Base-by-base conservation (phyloP, 805 yeast species). In the Teunomyces stri region DNA sequence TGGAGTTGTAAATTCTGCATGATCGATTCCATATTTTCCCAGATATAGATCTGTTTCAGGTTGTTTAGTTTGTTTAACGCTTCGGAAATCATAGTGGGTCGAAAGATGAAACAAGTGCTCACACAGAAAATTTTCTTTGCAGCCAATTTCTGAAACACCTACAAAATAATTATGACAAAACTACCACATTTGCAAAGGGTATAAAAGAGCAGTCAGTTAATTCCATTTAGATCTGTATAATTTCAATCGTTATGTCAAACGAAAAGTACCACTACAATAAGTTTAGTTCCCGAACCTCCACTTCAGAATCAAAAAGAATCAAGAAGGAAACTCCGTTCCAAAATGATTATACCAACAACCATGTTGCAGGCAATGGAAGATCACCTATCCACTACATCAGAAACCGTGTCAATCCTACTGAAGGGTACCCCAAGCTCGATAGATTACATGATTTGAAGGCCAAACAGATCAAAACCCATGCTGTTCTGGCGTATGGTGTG, bases 401-500 rank as follows among this genome's bases (percentile, higher is more conserved):
- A 45, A 91, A 91, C 62, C 72, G 80, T 1, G 69, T 72, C 29
- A 78, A 80, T 47, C 84, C 91, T 1, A 80, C 85, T 1, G 85
- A 80, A 45, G 97, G 97, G 2, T 91, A 91, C 54, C 97, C 97
- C 2, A 87, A 87, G 59, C 71, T 91, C 13, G 87, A 84, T 54
- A 76, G 74, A 54, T 67, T 91, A 29, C 83, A 85, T 52, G 75
- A 76, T 34, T 69, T 89, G 56, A 91, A 91, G 57, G 74, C 71
- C 44, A 64, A 69, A 42, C 92, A 88, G 57, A 70, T 81, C 6
- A 53, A 60, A 1, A 64, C 72, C 13, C 77, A 80, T 57, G 76
- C 88, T 0, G 69, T 80, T 1, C 75, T 72, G 25, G 87, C 95
- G 0, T 85, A 76, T 56, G 96, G 96, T 0, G 73, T 76, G 6